These are phyloP conservation scores for Naganishia antarctica DNA, from an alignment of 768 basidiomycete species.

Conservation along the genomic window DNA sequence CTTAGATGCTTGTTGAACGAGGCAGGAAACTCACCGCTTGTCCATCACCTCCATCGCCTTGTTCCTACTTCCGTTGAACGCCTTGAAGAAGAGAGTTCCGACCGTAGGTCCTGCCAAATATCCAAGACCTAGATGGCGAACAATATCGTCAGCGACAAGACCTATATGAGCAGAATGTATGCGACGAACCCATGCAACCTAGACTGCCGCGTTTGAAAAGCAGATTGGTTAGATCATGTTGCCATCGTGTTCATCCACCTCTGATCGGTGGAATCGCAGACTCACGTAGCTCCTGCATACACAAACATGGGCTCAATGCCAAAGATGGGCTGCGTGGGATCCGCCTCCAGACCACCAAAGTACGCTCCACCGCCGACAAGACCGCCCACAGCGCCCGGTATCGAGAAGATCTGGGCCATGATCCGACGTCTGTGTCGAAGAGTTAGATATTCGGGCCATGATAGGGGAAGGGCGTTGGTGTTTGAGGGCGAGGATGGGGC, in stretches of 20 bases:
- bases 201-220: background rate
- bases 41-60: constrained; percentile 29
- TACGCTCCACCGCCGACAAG: constrained; percentile 42
- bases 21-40: constrained; percentile 23
- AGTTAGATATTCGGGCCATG: constrained; percentile 47
- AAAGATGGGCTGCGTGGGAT: constrained; percentile 46
- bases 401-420: constrained; percentile 39
- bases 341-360: constrained; percentile 45
- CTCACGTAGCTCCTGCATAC: constrained; percentile 47
- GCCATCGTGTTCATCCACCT: too few species aligned
- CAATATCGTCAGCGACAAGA: background rate
- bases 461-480: constrained; percentile 26
- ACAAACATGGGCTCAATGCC: constrained; percentile 48
- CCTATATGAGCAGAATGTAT: too few species aligned
- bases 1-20: background rate
- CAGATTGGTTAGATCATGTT: background rate
- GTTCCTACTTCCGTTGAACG: constrained; percentile 29
- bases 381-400: constrained; percentile 43
- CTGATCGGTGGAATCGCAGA: background rate
- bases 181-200: constrained; percentile 9
- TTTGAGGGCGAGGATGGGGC: constrained; percentile 28
- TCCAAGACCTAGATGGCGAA: constrained; percentile 32
- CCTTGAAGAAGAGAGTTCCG: constrained; percentile 45
- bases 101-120: constrained; percentile 47
- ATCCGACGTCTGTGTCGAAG: constrained; percentile 38